Percentiles rank a stretch among this genome's conserved stretches.
These are phyloP conservation scores for Botrytis pseudocinerea DNA, from an alignment of 2,329 filamentous ascomycete genomes.

Conservation along the genomic window DNA sequence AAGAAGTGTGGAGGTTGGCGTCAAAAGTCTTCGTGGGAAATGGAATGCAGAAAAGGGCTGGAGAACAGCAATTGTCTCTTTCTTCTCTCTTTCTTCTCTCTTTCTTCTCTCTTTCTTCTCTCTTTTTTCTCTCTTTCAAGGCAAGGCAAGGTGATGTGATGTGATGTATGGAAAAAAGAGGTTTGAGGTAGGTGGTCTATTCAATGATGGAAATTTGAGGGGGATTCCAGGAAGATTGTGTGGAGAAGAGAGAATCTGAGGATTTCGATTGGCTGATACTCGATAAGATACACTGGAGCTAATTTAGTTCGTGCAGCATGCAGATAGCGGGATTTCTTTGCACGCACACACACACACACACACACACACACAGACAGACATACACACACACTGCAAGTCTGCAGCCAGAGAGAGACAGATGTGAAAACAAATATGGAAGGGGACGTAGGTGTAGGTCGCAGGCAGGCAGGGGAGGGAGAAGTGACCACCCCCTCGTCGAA, in stretches of 20 bases:
- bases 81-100: background rate
- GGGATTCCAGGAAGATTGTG: background rate
- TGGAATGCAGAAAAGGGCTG: constrained; percentile 1
- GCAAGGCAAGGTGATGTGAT: background rate
- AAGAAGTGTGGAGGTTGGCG: constrained; percentile 7
- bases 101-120: background rate
- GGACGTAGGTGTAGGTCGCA: too few species aligned
- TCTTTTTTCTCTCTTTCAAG: background rate
- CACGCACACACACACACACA: background rate
- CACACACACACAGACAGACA: background rate
- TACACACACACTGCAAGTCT: background rate
- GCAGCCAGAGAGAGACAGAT: background rate
- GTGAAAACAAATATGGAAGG: background rate
- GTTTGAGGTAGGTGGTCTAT: constrained; percentile 1
- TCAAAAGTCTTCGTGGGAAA: background rate
- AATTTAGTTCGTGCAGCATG: constrained; percentile 22
- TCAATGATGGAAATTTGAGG: constrained; percentile 6
- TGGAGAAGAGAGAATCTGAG: background rate
- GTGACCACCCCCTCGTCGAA: background rate
- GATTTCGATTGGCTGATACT: constrained; percentile 12
- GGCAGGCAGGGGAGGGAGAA: background rate
- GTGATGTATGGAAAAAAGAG: background rate
- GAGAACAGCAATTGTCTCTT: background rate
- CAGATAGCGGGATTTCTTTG: constrained; percentile 21
- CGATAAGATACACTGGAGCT: constrained; percentile 19